Conservation (phyloP, 306 rosid species). For the Malus fusca region DNA sequence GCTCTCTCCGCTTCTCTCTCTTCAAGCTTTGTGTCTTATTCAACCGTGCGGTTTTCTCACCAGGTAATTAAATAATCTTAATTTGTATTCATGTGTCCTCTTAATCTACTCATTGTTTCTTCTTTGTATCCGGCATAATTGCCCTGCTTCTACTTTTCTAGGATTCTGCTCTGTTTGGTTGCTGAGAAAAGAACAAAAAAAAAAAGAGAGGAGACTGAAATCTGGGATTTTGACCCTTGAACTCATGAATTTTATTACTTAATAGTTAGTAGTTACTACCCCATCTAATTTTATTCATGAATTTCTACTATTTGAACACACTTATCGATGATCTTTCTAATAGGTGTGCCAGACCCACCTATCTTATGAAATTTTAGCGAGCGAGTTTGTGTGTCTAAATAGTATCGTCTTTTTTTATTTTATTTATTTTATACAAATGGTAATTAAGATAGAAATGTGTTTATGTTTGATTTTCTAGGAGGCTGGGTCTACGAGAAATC, state of each 20-base stretch:
- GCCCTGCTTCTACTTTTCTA: background rate
- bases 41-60: slow-evolving; percentile 10
- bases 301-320: background rate
- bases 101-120: too few relatives aligned
- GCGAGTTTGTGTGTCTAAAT: too few relatives aligned
- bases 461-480: slow-evolving; percentile 17
- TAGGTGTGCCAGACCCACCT: background rate
- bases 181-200: background rate
- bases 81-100: too few relatives aligned
- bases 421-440: too few relatives aligned
- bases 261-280: too few relatives aligned
- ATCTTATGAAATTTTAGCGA: background rate
- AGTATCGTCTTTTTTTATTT: too few relatives aligned
- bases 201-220: background rate
- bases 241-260: background rate
- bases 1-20: slow-evolving; percentile 16
- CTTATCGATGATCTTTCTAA: too few relatives aligned
- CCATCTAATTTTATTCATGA: background rate
- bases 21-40: slow-evolving; percentile 1
- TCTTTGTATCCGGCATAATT: background rate
- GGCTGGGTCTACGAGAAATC: slow-evolving; percentile 3
- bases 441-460: background rate
- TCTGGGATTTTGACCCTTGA: background rate
- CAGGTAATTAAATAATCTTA: slow-evolving; percentile 14
- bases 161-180: slow-evolving; percentile 6